These are phyloP conservation scores for Colletotrichum liaoningense DNA, from an alignment of 2,329 filamentous ascomycete genomes.

Conservation along the genomic window DNA sequence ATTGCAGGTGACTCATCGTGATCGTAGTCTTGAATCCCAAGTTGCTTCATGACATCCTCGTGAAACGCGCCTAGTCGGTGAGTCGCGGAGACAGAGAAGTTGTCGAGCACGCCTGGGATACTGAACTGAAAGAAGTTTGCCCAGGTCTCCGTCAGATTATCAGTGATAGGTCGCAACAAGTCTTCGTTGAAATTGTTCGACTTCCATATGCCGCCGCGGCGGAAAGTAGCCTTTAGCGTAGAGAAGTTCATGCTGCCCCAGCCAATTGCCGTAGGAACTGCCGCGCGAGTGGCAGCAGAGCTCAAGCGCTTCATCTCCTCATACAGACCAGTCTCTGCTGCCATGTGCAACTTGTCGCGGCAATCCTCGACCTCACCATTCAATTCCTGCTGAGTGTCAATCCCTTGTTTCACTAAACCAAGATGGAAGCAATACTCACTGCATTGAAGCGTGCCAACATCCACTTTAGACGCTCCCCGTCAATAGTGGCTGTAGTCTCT, in stretches of 20 bases:
- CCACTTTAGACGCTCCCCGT: background rate
- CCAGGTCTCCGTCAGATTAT: background rate
- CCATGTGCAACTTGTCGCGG: background rate
- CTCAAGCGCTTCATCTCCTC: background rate
- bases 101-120: background rate
- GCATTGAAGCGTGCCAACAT: background rate
- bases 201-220: background rate
- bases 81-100: background rate
- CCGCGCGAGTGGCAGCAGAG: background rate
- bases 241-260: background rate
- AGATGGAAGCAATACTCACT: background rate
- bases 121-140: background rate
- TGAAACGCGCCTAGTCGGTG: background rate
- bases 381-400: background rate
- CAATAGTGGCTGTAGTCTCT: background rate
- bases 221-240: background rate
- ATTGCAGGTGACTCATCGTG: background rate
- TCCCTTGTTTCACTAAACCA: fast-evolving
- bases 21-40: background rate
- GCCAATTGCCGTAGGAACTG: background rate
- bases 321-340: background rate
- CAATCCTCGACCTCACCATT: background rate
- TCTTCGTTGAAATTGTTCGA: background rate
- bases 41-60: background rate
- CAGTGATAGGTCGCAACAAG: background rate